Evolutionary conservation across 164 flowering plant genomes (phyloP).

Genomic region (Vitis labrusca): DNA sequence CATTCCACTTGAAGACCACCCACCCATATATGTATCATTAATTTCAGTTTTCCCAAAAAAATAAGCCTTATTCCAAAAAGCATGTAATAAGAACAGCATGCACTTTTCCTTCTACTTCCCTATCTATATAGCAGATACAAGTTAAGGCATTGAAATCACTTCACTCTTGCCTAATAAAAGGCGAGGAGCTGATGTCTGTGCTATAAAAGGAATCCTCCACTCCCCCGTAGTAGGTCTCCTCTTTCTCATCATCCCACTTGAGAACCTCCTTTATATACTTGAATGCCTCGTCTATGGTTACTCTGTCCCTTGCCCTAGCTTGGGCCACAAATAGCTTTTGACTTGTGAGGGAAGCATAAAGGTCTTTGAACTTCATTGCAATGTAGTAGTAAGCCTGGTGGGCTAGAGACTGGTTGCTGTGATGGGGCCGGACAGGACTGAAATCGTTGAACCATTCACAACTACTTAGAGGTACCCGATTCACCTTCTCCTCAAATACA

Average conservation of each 20-base stretch:
- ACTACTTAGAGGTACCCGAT: slow-evolving; percentile 46
- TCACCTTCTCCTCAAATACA: slow-evolving; percentile 85
- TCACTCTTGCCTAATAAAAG: slow-evolving; percentile 57
- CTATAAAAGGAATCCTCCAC: slow-evolving; percentile 89
- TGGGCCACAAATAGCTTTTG: slow-evolving; percentile 92
- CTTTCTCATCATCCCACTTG: slow-evolving; percentile 96
- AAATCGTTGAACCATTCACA: slow-evolving; percentile 95
- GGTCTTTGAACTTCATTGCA: slow-evolving; percentile 96
- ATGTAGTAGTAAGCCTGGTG: slow-evolving; percentile 89
- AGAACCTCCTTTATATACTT: slow-evolving; percentile 88
- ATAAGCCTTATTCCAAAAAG: neutral
- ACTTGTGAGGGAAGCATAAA: slow-evolving; percentile 69
- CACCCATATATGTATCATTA: too few relatives aligned
- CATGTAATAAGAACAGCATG: neutral
- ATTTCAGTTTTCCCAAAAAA: neutral
- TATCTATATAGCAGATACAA: slow-evolving; percentile 5
- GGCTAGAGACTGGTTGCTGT: slow-evolving; percentile 71
- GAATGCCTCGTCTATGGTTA: slow-evolving; percentile 82
- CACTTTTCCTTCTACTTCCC: neutral
- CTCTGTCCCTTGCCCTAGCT: slow-evolving; percentile 73
- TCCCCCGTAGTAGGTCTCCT: slow-evolving; percentile 52
- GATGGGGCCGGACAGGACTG: slow-evolving; percentile 67
- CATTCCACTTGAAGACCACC: too few relatives aligned
- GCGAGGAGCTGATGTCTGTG: slow-evolving; percentile 88
- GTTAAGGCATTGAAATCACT: neutral